These are phyloP conservation scores for Asparagopsis taxiformis DNA, from an alignment of 31 red algal species.

Conservation along the genomic window DNA sequence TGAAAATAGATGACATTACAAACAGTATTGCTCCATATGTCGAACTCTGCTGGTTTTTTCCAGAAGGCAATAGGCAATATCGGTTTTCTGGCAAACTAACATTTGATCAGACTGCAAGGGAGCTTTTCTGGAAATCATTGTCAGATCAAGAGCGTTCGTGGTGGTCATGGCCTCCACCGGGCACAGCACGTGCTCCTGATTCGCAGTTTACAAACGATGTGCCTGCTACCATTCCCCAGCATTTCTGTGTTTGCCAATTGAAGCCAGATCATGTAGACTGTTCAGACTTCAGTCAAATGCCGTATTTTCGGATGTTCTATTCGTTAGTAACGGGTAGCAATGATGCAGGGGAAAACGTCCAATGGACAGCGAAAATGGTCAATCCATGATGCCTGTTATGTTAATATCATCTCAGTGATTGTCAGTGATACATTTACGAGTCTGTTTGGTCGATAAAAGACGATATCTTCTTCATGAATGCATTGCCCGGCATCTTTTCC, in stretches of 20 bases:
- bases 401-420: too few relatives aligned
- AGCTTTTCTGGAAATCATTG: constrained; percentile 2
- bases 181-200: neutral
- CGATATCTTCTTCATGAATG: too few relatives aligned
- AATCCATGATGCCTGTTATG: too few relatives aligned
- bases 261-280: too few relatives aligned
- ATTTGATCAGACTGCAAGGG: neutral
- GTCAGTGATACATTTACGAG: too few relatives aligned
- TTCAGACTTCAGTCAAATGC: too few relatives aligned
- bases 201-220: neutral
- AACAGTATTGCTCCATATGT: constrained; percentile 2
- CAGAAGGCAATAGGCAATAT: constrained; percentile 1
- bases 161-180: constrained; percentile 27
- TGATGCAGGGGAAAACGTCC: too few relatives aligned
- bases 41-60: constrained; percentile 26
- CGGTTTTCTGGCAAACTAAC: constrained; percentile 8
- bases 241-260: neutral
- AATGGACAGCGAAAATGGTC: too few relatives aligned
- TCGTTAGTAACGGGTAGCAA: too few relatives aligned
- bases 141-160: neutral
- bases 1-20: neutral
- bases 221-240: neutral
- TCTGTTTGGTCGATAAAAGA: too few relatives aligned
- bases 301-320: too few relatives aligned
- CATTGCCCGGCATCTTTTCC: neutral